These are phyloP conservation scores for Boletus vermiculosoides DNA, from an alignment of 768 basidiomycete genomes.

Conservation along the genomic window DNA sequence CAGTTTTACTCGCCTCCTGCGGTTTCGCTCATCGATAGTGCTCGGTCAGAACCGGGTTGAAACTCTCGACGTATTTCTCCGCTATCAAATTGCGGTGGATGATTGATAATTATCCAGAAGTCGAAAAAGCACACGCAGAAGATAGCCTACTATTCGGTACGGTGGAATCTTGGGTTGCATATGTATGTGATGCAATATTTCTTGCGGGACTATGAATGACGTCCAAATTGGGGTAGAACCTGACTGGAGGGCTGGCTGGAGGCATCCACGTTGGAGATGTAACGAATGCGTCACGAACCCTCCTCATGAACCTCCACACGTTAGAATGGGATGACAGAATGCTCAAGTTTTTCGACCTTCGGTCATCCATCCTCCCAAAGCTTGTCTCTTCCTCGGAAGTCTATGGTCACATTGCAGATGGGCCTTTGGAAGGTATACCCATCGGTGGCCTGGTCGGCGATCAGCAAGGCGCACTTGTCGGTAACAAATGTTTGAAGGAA, in stretches of 20 bases:
- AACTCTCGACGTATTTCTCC: conserved; percentile 97
- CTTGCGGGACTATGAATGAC: background rate
- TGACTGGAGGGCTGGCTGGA: conserved; percentile 71
- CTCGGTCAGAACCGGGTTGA: conserved; percentile 73
- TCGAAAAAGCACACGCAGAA: conserved; percentile 71
- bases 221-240: conserved; percentile 49
- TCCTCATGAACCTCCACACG: conserved; percentile 80
- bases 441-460: conserved; percentile 97
- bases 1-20: background rate
- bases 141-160: conserved; percentile 91
- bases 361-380: conserved; percentile 73
- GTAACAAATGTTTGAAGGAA: conserved; percentile 88
- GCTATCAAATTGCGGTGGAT: conserved; percentile 97
- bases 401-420: conserved; percentile 74
- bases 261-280: conserved; percentile 87
- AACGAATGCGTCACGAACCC: conserved; percentile 95
- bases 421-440: conserved; percentile 69
- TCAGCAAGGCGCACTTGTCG: conserved; percentile 94
- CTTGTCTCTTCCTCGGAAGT: conserved; percentile 91
- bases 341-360: conserved; percentile 84
- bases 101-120: conserved; percentile 80
- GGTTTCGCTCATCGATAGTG: background rate
- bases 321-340: conserved; percentile 83
- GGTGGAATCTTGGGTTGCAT: conserved; percentile 95
- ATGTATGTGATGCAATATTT: conserved; percentile 48